Evolutionary conservation across 1,139 yeast species (phyloP).

Genomic region (Diutina siamensis): DNA sequence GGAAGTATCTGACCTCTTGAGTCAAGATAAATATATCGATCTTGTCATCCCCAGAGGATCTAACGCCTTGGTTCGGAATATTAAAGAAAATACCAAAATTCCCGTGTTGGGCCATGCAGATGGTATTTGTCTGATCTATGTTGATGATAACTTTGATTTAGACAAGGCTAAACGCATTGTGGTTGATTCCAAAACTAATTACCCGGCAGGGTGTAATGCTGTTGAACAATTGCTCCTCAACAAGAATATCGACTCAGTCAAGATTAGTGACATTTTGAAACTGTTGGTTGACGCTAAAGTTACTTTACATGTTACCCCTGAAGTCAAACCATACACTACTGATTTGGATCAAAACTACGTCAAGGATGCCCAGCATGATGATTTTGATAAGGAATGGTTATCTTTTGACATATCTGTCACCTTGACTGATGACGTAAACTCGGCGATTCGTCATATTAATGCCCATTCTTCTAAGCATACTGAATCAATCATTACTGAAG

Average conservation of each 20-base stretch:
- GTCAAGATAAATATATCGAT: slow-evolving; percentile 84
- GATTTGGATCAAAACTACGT: slow-evolving; percentile 13
- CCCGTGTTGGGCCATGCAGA: slow-evolving; percentile 99
- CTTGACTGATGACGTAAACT: slow-evolving; percentile 43
- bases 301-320: slow-evolving; percentile 54
- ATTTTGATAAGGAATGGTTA: slow-evolving; percentile 75
- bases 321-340: slow-evolving; percentile 20
- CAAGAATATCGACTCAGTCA: slow-evolving; percentile 29
- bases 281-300: slow-evolving; percentile 56
- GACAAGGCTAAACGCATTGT: slow-evolving; percentile 63
- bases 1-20: slow-evolving; percentile 74
- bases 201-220: slow-evolving; percentile 98
- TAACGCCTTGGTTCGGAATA: slow-evolving; percentile 74
- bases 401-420: slow-evolving; percentile 73
- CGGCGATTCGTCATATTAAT: slow-evolving; percentile 78
- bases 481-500: slow-evolving; percentile 78
- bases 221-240: slow-evolving; percentile 77
- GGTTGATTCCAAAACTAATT: slow-evolving; percentile 86
- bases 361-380: slow-evolving; percentile 39
- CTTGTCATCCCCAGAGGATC: slow-evolving; percentile 96
- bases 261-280: slow-evolving; percentile 32
- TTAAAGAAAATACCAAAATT: slow-evolving; percentile 79
- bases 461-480: slow-evolving; percentile 92
- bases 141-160: slow-evolving; percentile 67
- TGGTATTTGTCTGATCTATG: slow-evolving; percentile 84